phyloP scores from a whole-genome alignment of 176 grass and related monocot genomes.

The Oryza punctata region DNA sequence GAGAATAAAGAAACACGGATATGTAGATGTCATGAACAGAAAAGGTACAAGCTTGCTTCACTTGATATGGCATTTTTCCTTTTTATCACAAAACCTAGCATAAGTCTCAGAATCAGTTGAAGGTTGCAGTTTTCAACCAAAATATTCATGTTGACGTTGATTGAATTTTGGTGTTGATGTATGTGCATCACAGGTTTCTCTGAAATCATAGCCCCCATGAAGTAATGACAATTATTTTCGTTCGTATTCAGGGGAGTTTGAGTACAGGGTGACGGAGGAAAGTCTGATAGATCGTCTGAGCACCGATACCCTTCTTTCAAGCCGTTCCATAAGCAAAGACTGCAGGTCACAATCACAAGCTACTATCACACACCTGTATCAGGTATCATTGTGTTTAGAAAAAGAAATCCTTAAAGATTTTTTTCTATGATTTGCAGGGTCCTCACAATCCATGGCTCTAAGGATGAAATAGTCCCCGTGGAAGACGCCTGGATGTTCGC shows the following conservation, averaged over 20 bases:
- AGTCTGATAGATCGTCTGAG: slow-evolving; percentile 69
- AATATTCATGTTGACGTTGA: slow-evolving; percentile 13
- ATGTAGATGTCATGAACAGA: slow-evolving; percentile 83
- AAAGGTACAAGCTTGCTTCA: slow-evolving; percentile 54
- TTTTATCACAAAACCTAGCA: background rate
- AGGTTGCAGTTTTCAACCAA: background rate
- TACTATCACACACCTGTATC: slow-evolving; percentile 22
- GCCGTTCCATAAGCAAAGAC: slow-evolving; percentile 60
- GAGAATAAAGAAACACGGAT: slow-evolving; percentile 76
- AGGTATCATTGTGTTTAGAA: background rate
- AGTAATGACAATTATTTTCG: background rate
- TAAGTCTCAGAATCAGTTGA: background rate
- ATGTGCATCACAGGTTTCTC: slow-evolving; percentile 18
- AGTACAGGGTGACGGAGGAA: slow-evolving; percentile 61
- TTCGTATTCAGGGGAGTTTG: slow-evolving; percentile 56
- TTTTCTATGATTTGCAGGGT: slow-evolving; percentile 38
- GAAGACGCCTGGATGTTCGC: slow-evolving; percentile 74
- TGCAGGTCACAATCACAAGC: slow-evolving; percentile 71
- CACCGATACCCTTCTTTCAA: slow-evolving; percentile 70
- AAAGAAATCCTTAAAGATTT: background rate
- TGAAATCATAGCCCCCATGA: background rate
- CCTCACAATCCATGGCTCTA: slow-evolving; percentile 74
- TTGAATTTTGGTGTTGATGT: slow-evolving; percentile 20
- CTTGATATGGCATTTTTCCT: slow-evolving; percentile 1
- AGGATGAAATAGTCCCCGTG: slow-evolving; percentile 70